phyloP scores from a whole-genome alignment of 2,329 filamentous ascomycete genomes.

The Colletotrichum godetiae region DNA sequence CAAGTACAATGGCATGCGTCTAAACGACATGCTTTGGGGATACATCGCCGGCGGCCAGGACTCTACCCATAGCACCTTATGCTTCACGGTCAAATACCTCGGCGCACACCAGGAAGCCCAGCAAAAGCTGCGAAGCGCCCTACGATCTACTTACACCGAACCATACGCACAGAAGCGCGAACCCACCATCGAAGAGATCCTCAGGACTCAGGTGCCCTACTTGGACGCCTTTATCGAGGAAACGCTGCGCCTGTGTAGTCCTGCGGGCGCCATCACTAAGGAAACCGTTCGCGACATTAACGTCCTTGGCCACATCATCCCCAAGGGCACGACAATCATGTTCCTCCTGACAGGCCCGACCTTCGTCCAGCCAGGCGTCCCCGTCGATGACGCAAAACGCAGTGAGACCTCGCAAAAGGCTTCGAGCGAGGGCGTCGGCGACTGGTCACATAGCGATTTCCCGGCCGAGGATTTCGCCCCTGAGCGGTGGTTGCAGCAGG shows the following conservation, averaged over 20 bases:
- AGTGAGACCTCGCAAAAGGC: neutral
- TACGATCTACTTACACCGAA: slow-evolving; percentile 37
- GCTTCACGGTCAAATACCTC: slow-evolving; percentile 43
- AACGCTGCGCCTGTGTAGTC: slow-evolving; percentile 39
- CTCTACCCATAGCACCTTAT: slow-evolving; percentile 39
- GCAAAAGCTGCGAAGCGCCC: slow-evolving; percentile 39
- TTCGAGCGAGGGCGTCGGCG: neutral
- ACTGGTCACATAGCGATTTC: neutral
- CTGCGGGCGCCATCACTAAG: slow-evolving; percentile 19
- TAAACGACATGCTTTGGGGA: slow-evolving; percentile 28
- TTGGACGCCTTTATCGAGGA: slow-evolving; percentile 47
- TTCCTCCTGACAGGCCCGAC: neutral
- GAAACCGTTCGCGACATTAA: neutral
- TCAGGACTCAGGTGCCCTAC: slow-evolving; percentile 39
- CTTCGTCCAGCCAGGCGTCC: neutral
- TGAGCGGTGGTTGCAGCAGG: neutral
- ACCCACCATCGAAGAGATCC: slow-evolving; percentile 40
- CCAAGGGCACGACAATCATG: neutral
- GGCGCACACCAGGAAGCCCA: slow-evolving; percentile 39
- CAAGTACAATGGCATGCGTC: neutral
- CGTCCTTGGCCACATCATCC: neutral
- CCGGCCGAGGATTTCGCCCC: neutral
- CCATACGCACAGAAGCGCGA: slow-evolving; percentile 37
- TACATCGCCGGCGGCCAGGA: slow-evolving; percentile 43
- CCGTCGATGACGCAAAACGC: neutral